Conservation (phyloP, 2,329 filamentous ascomycete genomes). For the Ophiostoma tasmaniense region DNA sequence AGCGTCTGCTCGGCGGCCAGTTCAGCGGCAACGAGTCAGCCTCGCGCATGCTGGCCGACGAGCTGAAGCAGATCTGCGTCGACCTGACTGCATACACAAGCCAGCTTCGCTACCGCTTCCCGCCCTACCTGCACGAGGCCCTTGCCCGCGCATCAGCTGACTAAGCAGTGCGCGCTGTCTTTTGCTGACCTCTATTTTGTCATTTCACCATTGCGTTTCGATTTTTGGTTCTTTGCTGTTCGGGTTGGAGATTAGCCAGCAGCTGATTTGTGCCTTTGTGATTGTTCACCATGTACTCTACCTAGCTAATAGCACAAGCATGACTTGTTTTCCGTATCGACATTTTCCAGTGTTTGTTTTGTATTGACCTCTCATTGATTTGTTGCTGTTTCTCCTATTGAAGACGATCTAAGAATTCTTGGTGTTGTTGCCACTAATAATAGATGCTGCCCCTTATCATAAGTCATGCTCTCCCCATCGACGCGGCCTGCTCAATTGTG, state of each 20-base stretch:
- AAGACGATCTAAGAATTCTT: background rate
- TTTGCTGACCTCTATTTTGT: background rate
- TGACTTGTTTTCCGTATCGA: background rate
- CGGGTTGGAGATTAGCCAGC: background rate
- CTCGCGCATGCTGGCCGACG: slow-evolving; percentile 55
- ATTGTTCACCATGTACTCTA: background rate
- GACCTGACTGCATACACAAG: slow-evolving; percentile 92
- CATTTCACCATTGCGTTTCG: background rate
- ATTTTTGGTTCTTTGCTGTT: background rate
- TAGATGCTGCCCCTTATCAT: background rate
- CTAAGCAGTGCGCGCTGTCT: slow-evolving; percentile 24
- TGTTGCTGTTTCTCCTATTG: background rate
- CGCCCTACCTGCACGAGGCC: slow-evolving; percentile 78
- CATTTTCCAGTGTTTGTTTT: background rate
- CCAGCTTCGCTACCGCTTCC: slow-evolving; percentile 83
- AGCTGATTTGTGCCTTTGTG: background rate
- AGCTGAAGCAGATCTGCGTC: slow-evolving; percentile 70
- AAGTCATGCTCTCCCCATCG: background rate
- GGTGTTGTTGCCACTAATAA: background rate
- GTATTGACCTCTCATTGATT: background rate
- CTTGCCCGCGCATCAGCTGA: slow-evolving; percentile 74
- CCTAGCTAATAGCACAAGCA: slow-evolving; percentile 3
- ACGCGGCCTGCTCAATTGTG: background rate
- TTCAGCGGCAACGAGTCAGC: slow-evolving; percentile 67
- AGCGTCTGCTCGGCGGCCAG: slow-evolving; percentile 58